These are phyloP conservation scores for Eucalyptus regnans DNA, from an alignment of 345 rosid genomes.

Conservation along the genomic window DNA sequence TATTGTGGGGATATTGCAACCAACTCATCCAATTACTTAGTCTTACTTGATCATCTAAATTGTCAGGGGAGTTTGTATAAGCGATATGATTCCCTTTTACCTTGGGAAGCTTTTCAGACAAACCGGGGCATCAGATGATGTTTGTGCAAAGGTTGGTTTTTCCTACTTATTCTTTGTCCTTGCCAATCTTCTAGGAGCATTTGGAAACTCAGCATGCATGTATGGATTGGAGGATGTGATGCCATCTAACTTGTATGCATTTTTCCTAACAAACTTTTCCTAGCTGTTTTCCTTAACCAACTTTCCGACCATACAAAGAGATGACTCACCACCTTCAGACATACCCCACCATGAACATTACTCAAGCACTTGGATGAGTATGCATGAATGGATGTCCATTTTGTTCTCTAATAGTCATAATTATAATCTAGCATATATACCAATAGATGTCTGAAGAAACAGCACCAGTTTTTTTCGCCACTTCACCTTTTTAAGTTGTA, in stretches of 20 bases:
- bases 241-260: background rate
- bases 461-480: background rate
- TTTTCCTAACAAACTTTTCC: background rate
- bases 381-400: background rate
- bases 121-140: slow-evolving; percentile 65
- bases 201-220: background rate
- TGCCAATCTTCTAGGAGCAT: background rate
- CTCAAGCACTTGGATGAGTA: background rate
- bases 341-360: background rate
- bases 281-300: background rate
- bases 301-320: background rate
- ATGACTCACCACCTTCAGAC: background rate
- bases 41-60: background rate
- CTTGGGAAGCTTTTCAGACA: slow-evolving; percentile 64
- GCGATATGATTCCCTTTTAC: slow-evolving; percentile 94
- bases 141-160: slow-evolving; percentile 61
- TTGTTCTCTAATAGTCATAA: background rate
- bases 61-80: slow-evolving; percentile 81
- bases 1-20: background rate
- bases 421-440: background rate
- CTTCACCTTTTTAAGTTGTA: background rate
- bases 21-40: background rate
- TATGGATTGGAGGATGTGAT: background rate
- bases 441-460: background rate
- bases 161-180: background rate